Conservation (phyloP, 371 early-diverging fungal genomes). For the Rhizopus microsporus region DNA sequence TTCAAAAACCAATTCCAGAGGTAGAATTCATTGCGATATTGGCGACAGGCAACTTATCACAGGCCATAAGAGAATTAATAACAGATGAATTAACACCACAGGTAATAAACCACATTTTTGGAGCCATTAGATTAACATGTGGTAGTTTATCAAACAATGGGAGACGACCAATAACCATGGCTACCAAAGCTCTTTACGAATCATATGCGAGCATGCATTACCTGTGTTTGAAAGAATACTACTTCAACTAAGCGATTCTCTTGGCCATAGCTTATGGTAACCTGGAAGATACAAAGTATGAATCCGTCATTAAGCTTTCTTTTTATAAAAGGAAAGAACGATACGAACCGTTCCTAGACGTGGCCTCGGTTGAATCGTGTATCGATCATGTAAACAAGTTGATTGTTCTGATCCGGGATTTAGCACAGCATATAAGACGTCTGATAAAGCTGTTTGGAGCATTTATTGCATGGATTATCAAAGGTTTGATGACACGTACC, state of each 20-base stretch:
- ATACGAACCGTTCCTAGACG: slow-evolving; percentile 21
- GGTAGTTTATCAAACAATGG: slow-evolving; percentile 22
- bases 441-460: slow-evolving; percentile 17
- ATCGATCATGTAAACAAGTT: slow-evolving; percentile 4
- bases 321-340: slow-evolving; percentile 18
- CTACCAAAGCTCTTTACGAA: slow-evolving; percentile 8
- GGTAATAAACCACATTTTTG: slow-evolving; percentile 5
- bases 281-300: not conserved
- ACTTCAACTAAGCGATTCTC: slow-evolving; percentile 15
- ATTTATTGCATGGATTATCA: slow-evolving; percentile 22
- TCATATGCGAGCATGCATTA: slow-evolving; percentile 16
- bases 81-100: slow-evolving; percentile 19
- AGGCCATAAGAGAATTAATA: slow-evolving; percentile 13
- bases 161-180: slow-evolving; percentile 13
- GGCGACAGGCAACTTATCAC: slow-evolving; percentile 20
- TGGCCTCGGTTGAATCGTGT: slow-evolving; percentile 10
- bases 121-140: not conserved
- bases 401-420: slow-evolving; percentile 3
- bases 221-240: slow-evolving; percentile 24
- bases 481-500: slow-evolving; percentile 5
- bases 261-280: slow-evolving; percentile 28
- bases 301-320: not conserved
- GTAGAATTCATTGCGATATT: slow-evolving; percentile 22
- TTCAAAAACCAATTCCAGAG: slow-evolving; percentile 19
- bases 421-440: slow-evolving; percentile 1